phyloP scores from a whole-genome alignment of 2,329 filamentous ascomycete genomes.

The Fusarium concolor region DNA sequence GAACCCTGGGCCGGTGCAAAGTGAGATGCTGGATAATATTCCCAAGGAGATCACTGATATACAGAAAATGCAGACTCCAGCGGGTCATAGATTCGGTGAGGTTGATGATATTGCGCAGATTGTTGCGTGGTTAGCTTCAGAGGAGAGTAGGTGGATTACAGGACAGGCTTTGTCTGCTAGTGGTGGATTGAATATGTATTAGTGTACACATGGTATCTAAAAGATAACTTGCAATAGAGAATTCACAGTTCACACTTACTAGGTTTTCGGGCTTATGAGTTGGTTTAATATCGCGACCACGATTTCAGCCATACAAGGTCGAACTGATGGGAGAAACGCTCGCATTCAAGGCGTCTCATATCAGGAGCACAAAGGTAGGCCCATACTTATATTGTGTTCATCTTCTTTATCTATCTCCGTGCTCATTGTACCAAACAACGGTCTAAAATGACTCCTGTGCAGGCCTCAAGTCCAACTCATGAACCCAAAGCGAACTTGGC shows the following conservation, averaged over 20 bases:
- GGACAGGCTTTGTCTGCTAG: slow-evolving; percentile 68
- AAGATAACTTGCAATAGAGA: no score
- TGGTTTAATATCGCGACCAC: no score
- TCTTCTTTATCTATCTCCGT: no score
- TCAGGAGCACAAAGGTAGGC: no score
- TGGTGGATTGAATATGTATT: slow-evolving; percentile 51
- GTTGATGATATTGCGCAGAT: slow-evolving; percentile 66
- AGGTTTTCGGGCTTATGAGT: no score
- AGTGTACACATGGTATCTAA: neutral
- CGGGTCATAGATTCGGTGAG: slow-evolving; percentile 63
- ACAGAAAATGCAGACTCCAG: slow-evolving; percentile 55
- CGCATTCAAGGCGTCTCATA: no score
- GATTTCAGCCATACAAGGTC: no score
- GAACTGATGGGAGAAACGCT: no score
- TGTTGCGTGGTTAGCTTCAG: slow-evolving; percentile 65
- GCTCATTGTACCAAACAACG: no score
- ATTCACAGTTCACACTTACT: neutral
- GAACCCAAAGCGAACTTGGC: slow-evolving; percentile 32
- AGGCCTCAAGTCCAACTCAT: slow-evolving; percentile 38
- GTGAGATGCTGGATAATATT: slow-evolving; percentile 64
- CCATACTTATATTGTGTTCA: no score
- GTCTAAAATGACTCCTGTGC: slow-evolving; percentile 30
- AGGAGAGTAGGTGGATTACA: slow-evolving; percentile 61
- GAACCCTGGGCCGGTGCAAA: slow-evolving; percentile 68
- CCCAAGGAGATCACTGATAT: slow-evolving; percentile 21